A percentile compares a stretch with the other conserved stretches of the same genome.
Conservation (phyloP, 495 filamentous ascomycete species). For the Xylaria grammica region DNA sequence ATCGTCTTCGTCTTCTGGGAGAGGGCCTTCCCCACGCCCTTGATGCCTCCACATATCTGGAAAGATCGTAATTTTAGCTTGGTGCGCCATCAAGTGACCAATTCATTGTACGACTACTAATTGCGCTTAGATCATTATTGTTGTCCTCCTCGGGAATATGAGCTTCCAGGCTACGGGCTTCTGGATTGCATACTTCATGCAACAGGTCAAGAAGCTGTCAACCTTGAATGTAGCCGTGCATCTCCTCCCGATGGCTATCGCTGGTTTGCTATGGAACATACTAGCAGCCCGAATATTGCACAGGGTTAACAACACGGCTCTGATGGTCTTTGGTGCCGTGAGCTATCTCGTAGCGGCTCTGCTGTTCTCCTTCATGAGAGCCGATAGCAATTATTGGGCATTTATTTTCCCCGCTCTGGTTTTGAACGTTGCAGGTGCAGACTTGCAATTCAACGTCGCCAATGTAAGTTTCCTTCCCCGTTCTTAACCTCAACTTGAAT, state of each 20-base stretch:
- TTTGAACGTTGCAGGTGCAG: slow-evolving; percentile 59
- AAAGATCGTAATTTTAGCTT: slow-evolving; percentile 58
- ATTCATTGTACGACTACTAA: slow-evolving; percentile 21
- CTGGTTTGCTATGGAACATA: slow-evolving; percentile 55
- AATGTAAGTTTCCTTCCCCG: slow-evolving; percentile 49
- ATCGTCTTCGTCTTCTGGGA: slow-evolving; percentile 67
- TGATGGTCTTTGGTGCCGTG: slow-evolving; percentile 54
- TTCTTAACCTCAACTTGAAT: background rate
- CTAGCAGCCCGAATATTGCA: slow-evolving; percentile 56
- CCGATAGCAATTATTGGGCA: slow-evolving; percentile 59
- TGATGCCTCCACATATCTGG: slow-evolving; percentile 64
- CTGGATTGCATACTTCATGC: slow-evolving; percentile 63
- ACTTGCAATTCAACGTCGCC: slow-evolving; percentile 66
- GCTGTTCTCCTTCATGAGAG: slow-evolving; percentile 46
- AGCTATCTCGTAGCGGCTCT: slow-evolving; percentile 51
- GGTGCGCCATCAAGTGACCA: slow-evolving; percentile 40
- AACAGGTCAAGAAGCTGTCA: slow-evolving; percentile 54
- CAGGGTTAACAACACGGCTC: slow-evolving; percentile 53
- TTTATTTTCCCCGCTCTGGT: slow-evolving; percentile 62
- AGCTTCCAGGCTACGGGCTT: slow-evolving; percentile 56
- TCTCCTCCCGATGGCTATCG: slow-evolving; percentile 61
- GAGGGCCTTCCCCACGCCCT: slow-evolving; percentile 48
- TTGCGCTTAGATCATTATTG: slow-evolving; percentile 52
- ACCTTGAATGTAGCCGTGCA: slow-evolving; percentile 59
- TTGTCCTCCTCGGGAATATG: slow-evolving; percentile 59